Base-by-base conservation (phyloP, 257 asterid species). In the Fraxinus americana region DNA sequence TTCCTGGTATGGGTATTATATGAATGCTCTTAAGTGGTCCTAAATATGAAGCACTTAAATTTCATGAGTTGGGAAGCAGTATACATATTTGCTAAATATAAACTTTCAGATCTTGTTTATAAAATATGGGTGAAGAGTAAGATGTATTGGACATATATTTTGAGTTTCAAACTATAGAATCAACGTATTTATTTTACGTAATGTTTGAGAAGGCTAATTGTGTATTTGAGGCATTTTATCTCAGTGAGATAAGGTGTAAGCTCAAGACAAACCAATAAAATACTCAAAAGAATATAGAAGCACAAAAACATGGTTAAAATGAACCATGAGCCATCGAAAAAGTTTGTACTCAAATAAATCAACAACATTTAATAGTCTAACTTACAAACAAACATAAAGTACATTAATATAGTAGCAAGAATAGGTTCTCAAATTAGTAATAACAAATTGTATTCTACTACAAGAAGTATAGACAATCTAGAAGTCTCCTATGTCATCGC, bases 31-130 rank as follows among this genome's bases (percentile, higher is more conserved):
- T 17, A 9, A 38, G 21, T 73, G 81, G 34, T 71, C 57, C 65
- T 32, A 34, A 39, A 23, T 27, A 8, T 68, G 71, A 50, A 36
- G 34, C 52, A 6, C 63, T 67, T 50, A 29, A 23, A 69, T 32
- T 36, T 52, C 17, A 39, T 27, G 36, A 11, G 17, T 75, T 19
- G 38, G 50, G 23, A 71, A 21, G 75, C 67, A 52, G 65, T 71
- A 54, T 63, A 16, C 36, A 19, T 73, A 38, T 2, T 41, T 70
- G 32, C 35, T 80, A 66, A 32, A 74, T 2, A 71, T 75, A 30
- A 71, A 9, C 67, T 52, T 69, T 45, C 72, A 63, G 34, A 48
- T 68, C 75, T 30, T 75, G 79, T 52, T 50, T 52, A 69, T 11
- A 30, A 23, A 21, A 45, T 50, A 65, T 50, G 57, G 17, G 21